Evolutionary conservation across 2,329 filamentous ascomycete genomes (phyloP).

Genomic region (Magnaporthiopsis incrustans): DNA sequence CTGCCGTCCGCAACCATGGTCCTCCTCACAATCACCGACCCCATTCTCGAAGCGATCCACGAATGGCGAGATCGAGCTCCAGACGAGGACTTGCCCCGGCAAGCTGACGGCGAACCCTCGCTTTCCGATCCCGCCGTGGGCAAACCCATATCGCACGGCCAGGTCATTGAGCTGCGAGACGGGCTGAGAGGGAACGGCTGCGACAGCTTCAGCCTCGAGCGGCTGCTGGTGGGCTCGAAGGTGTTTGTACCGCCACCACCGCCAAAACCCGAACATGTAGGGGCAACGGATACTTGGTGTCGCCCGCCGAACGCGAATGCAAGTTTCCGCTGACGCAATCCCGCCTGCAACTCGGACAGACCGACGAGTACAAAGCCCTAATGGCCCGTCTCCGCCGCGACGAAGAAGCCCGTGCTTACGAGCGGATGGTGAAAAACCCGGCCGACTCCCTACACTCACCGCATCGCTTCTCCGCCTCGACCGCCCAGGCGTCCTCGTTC

Average conservation of each 20-base stretch:
- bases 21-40: constrained; percentile 65
- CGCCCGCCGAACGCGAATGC: too few species aligned
- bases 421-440: constrained; percentile 59
- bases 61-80: constrained; percentile 14
- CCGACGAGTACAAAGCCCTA: constrained; percentile 73
- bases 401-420: constrained; percentile 75
- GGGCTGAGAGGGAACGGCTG: constrained; percentile 31
- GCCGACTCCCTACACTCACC: constrained; percentile 33
- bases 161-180: constrained; percentile 57
- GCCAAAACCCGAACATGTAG: constrained; percentile 68
- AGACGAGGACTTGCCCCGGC: constrained; percentile 5
- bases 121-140: constrained; percentile 46
- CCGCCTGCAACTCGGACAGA: constrained; percentile 34
- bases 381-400: constrained; percentile 80
- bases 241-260: constrained; percentile 75
- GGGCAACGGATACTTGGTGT: constrained; percentile 19
- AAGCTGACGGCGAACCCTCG: constrained; percentile 31
- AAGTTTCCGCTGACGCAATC: neutral
- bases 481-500: constrained; percentile 43
- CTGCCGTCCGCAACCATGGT: constrained; percentile 48
- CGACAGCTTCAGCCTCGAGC: constrained; percentile 49
- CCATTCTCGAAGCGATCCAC: constrained; percentile 55
- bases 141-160: constrained; percentile 62
- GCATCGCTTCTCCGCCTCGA: constrained; percentile 43
- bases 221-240: constrained; percentile 61